phyloP scores from a whole-genome alignment of 2,329 filamentous ascomycete genomes.

The Penicillium concentricum region DNA sequence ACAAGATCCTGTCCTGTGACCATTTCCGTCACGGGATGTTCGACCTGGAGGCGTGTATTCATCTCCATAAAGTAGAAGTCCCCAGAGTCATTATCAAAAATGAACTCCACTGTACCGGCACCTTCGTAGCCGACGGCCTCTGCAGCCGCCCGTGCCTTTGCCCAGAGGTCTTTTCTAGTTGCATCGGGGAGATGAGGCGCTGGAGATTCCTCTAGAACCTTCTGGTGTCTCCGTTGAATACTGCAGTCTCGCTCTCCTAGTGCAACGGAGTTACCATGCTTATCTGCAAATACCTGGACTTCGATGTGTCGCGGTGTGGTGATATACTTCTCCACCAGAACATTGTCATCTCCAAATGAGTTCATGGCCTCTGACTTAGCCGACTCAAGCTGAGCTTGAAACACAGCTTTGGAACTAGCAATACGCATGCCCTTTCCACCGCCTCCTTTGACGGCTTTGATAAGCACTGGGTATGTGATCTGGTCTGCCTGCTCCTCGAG shows the following conservation, averaged over 20 bases:
- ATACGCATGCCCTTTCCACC: constrained; percentile 71
- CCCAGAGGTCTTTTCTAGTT: constrained; percentile 64
- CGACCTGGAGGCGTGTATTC: constrained; percentile 85
- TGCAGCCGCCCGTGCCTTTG: constrained; percentile 62
- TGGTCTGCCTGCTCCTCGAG: constrained; percentile 70
- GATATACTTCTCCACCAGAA: constrained; percentile 68
- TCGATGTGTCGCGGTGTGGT: constrained; percentile 66
- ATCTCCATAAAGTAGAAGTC: constrained; percentile 72
- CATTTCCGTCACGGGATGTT: constrained; percentile 90
- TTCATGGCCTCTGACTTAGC: constrained; percentile 64
- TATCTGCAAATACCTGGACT: constrained; percentile 66
- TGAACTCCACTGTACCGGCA: constrained; percentile 67
- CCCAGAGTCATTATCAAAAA: constrained; percentile 65
- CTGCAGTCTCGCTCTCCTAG: constrained; percentile 66
- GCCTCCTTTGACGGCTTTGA: constrained; percentile 65
- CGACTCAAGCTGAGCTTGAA: constrained; percentile 60
- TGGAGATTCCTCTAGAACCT: constrained; percentile 65
- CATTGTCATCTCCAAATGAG: constrained; percentile 65
- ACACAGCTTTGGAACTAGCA: constrained; percentile 57
- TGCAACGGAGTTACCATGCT: constrained; percentile 63
- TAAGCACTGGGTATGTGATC: constrained; percentile 64
- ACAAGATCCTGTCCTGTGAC: constrained; percentile 77
- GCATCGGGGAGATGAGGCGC: constrained; percentile 61
- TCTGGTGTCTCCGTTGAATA: constrained; percentile 65
- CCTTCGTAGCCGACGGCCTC: constrained; percentile 65